Evolutionary conservation across 192 early-diverging fungal genomes (phyloP).

Genomic region (Entomortierella lignicola): DNA sequence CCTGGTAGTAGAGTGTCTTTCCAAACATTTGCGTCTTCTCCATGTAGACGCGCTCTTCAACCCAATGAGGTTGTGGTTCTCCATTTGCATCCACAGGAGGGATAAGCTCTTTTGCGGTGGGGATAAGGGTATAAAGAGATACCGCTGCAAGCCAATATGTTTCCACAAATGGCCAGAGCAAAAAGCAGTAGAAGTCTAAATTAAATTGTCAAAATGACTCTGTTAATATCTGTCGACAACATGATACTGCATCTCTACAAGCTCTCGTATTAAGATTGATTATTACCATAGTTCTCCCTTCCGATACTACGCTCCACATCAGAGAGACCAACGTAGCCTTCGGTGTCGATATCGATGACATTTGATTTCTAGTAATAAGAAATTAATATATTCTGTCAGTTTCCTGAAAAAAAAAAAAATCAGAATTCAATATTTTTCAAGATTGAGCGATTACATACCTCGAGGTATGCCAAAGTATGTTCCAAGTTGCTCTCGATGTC

Average conservation of each 20-base stretch:
- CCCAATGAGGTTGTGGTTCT: constrained; percentile 66
- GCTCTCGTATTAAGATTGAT: background rate
- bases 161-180: constrained; percentile 91
- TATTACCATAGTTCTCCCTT: constrained; percentile 71
- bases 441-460: constrained; percentile 32
- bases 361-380: constrained; percentile 48
- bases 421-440: background rate
- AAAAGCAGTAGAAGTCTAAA: constrained; percentile 83
- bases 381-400: background rate
- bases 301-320: constrained; percentile 64
- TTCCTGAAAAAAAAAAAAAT: background rate
- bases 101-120: constrained; percentile 1
- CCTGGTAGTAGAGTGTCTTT: constrained; percentile 88
- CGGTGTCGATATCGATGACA: constrained; percentile 59
- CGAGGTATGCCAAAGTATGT: constrained; percentile 69
- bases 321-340: constrained; percentile 62
- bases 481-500: constrained; percentile 75
- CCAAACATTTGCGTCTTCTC: constrained; percentile 80
- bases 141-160: constrained; percentile 86
- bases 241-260: too few relatives aligned
- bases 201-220: too few relatives aligned
- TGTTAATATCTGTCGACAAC: too few relatives aligned
- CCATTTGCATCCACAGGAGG: constrained; percentile 21
- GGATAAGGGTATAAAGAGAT: constrained; percentile 54
- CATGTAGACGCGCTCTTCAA: constrained; percentile 78